Evolutionary conservation across 2,329 filamentous ascomycete genomes (phyloP).

Genomic region (Leptographium lundbergii): DNA sequence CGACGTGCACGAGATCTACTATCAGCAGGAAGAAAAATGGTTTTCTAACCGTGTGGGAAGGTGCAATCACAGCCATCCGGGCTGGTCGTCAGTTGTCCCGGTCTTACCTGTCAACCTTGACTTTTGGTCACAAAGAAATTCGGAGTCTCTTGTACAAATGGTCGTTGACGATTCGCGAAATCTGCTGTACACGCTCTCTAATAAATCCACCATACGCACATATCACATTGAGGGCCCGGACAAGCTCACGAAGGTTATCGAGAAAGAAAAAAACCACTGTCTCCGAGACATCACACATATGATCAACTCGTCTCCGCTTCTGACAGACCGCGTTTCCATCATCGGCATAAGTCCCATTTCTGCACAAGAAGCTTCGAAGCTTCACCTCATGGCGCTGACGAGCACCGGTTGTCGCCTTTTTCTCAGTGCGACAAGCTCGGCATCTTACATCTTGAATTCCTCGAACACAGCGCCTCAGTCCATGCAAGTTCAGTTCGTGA

Average conservation of each 20-base stretch:
- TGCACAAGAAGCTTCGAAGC: slow-evolving; percentile 62
- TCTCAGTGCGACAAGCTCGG: slow-evolving; percentile 75
- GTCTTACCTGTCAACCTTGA: slow-evolving; percentile 27
- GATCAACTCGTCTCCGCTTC: slow-evolving; percentile 58
- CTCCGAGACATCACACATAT: slow-evolving; percentile 74
- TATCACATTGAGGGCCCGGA: slow-evolving; percentile 68
- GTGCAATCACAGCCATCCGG: slow-evolving; percentile 72
- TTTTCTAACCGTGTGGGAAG: slow-evolving; percentile 81
- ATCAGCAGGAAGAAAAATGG: slow-evolving; percentile 96
- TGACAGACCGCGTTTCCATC: slow-evolving; percentile 58
- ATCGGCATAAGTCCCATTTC: slow-evolving; percentile 80
- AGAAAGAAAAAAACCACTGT: slow-evolving; percentile 49
- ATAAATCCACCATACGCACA: slow-evolving; percentile 74
- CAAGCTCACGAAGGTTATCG: slow-evolving; percentile 50
- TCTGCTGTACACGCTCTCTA: slow-evolving; percentile 84
- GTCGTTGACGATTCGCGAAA: slow-evolving; percentile 79
- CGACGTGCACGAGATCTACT: slow-evolving; percentile 87
- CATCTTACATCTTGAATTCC: slow-evolving; percentile 49
- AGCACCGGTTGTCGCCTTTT: slow-evolving; percentile 85
- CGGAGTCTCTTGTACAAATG: slow-evolving; percentile 64
- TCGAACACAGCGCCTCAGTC: slow-evolving; percentile 64
- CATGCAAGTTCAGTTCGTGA: slow-evolving; percentile 96
- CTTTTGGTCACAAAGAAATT: slow-evolving; percentile 35
- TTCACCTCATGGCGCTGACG: slow-evolving; percentile 84
- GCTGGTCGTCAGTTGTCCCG: slow-evolving; percentile 54